phyloP scores from a whole-genome alignment of 148 eudicot species.

The Salicornia ramosissima region DNA sequence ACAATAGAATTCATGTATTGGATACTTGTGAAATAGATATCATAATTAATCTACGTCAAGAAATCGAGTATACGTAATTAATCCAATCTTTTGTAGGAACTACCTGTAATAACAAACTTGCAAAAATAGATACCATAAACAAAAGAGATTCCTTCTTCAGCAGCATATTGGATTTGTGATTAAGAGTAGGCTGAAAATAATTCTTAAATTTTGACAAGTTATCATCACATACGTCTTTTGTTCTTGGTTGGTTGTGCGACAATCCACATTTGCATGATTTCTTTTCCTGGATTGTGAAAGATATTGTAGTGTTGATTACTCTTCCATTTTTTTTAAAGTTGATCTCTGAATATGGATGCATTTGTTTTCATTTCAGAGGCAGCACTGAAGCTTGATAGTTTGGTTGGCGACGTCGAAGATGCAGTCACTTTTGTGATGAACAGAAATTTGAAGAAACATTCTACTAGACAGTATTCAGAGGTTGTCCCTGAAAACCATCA shows the following conservation, averaged over 20 bases:
- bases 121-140: too few relatives aligned
- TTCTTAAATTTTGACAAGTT: background rate
- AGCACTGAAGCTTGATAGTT: constrained; percentile 69
- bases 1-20: too few relatives aligned
- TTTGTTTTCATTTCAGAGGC: constrained; percentile 48
- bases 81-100: too few relatives aligned
- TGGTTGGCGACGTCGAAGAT: constrained; percentile 95
- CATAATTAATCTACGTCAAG: too few relatives aligned
- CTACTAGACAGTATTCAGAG: constrained; percentile 48
- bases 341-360: background rate
- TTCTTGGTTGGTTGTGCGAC: background rate
- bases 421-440: constrained; percentile 72
- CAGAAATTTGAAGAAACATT: constrained; percentile 41
- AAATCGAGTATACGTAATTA: too few relatives aligned
- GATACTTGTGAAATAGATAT: too few relatives aligned
- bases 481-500: constrained; percentile 29
- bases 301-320: background rate
- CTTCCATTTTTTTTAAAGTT: background rate
- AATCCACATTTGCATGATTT: background rate
- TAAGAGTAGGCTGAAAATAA: background rate
- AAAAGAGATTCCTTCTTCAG: too few relatives aligned
- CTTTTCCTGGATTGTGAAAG: background rate
- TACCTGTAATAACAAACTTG: too few relatives aligned
- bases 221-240: background rate
- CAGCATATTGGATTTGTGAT: background rate